These are phyloP conservation scores for Hericium alpestre DNA, from an alignment of 768 basidiomycete species.

Conservation along the genomic window DNA sequence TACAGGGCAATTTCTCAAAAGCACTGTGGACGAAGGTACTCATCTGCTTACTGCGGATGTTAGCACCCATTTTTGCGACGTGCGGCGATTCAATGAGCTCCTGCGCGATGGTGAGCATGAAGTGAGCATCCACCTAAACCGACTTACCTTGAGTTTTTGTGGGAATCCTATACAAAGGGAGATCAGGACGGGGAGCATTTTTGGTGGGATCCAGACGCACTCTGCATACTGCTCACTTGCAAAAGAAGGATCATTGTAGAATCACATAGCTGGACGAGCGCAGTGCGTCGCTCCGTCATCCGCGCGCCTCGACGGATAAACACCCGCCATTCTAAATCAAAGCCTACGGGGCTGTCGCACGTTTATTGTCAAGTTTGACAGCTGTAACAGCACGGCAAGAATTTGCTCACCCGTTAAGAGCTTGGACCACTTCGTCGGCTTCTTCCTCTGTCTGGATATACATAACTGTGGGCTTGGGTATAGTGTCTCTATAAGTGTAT, in stretches of 20 bases:
- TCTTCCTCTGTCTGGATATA: slow-evolving; percentile 32
- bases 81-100: slow-evolving; percentile 32
- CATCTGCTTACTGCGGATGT: slow-evolving; percentile 32
- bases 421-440: slow-evolving; percentile 29
- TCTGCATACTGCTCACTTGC: slow-evolving; percentile 37
- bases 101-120: slow-evolving; percentile 16
- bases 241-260: slow-evolving; percentile 32
- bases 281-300: slow-evolving; percentile 24
- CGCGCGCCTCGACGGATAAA: slow-evolving; percentile 18
- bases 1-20: slow-evolving; percentile 8
- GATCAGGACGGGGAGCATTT: background rate
- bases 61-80: slow-evolving; percentile 36
- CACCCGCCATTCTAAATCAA: slow-evolving; percentile 42
- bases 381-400: slow-evolving; percentile 24
- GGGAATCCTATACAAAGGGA: slow-evolving; percentile 28
- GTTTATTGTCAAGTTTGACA: slow-evolving; percentile 27
- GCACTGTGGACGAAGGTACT: background rate
- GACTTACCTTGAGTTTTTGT: slow-evolving; percentile 27
- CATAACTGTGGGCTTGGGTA: slow-evolving; percentile 23
- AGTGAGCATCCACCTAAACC: background rate
- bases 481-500: slow-evolving; percentile 30
- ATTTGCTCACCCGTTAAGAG: slow-evolving; percentile 25
- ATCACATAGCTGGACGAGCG: slow-evolving; percentile 38
- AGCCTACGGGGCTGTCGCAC: slow-evolving; percentile 33
- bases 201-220: slow-evolving; percentile 18